These are phyloP conservation scores for Wilcoxina mikolae DNA, from an alignment of 495 filamentous ascomycete species.

Conservation along the genomic window DNA sequence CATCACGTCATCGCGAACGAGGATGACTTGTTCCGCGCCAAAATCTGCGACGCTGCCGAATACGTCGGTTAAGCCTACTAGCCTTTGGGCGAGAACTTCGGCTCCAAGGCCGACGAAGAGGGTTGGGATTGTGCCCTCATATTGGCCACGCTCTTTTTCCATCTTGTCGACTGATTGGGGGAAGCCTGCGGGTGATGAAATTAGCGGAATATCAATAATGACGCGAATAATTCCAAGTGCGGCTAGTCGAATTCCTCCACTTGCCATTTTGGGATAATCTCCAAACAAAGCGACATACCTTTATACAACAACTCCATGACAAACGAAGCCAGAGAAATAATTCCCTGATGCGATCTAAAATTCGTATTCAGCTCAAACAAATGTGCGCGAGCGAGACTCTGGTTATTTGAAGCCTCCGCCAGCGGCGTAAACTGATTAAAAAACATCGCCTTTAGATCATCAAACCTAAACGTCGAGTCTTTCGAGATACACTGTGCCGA, in stretches of 20 bases:
- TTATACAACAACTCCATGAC: slow-evolving; percentile 30
- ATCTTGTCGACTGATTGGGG: slow-evolving; percentile 33
- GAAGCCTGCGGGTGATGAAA: slow-evolving; percentile 30
- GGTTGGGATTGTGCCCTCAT: slow-evolving; percentile 31
- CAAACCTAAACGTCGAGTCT: slow-evolving; percentile 34
- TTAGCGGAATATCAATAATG: too few relatives aligned
- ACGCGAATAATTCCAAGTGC: too few relatives aligned
- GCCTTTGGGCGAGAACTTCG: slow-evolving; percentile 21
- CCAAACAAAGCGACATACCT: slow-evolving; percentile 15
- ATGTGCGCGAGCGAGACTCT: slow-evolving; percentile 17
- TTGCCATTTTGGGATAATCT: too few relatives aligned
- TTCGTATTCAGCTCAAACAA: slow-evolving; percentile 30
- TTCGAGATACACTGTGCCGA: slow-evolving; percentile 36
- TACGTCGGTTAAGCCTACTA: slow-evolving; percentile 24
- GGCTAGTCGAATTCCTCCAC: too few relatives aligned
- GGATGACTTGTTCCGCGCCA: slow-evolving; percentile 35
- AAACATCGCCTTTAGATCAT: slow-evolving; percentile 33
- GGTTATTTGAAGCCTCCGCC: slow-evolving; percentile 12
- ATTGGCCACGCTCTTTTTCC: slow-evolving; percentile 31
- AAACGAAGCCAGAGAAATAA: slow-evolving; percentile 32
- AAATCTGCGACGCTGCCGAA: slow-evolving; percentile 29
- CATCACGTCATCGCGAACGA: slow-evolving; percentile 31
- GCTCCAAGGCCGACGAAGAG: slow-evolving; percentile 31
- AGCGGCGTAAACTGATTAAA: slow-evolving; percentile 27
- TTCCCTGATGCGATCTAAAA: slow-evolving; percentile 36